phyloP scores from a whole-genome alignment of 2,329 filamentous ascomycete genomes.

The Xylaria sp. region DNA sequence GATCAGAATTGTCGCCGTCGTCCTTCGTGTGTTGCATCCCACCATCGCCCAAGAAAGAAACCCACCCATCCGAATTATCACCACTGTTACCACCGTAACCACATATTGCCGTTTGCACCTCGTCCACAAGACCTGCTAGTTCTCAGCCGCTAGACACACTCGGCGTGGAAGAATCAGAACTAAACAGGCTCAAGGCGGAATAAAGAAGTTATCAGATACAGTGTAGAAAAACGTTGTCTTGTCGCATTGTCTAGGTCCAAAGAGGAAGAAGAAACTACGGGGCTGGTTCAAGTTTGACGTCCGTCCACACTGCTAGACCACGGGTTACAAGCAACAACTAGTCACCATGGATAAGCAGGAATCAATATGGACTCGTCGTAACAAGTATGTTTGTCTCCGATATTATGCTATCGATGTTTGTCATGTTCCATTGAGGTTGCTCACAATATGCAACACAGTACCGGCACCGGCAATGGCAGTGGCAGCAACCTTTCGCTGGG shows the following conservation, averaged over 20 bases:
- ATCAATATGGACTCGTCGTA: conserved; percentile 79
- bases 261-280: conserved; percentile 31
- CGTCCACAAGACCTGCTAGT: neutral
- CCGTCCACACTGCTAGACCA: conserved; percentile 29
- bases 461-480: conserved; percentile 86
- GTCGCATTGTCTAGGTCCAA: conserved; percentile 30
- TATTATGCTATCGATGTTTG: conserved; percentile 12
- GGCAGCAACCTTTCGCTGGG: conserved; percentile 91
- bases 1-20: conserved; percentile 5
- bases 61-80: conserved; percentile 14
- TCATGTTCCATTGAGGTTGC: conserved; percentile 8
- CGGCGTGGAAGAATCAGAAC: neutral
- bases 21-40: conserved; percentile 22
- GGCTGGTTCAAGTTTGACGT: conserved; percentile 30
- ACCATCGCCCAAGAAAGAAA: conserved; percentile 4
- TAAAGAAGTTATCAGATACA: neutral
- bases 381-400: conserved; percentile 69
- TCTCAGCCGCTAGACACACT: conserved; percentile 4
- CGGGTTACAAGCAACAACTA: conserved; percentile 27
- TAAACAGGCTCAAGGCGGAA: conserved; percentile 4
- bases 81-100: neutral
- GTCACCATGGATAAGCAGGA: conserved; percentile 64
- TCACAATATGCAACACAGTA: conserved; percentile 25
- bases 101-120: conserved; percentile 2
- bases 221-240: conserved; percentile 17